Conservation (phyloP, 108 stramenopile species). For the Aurantiochytrium sp. region DNA sequence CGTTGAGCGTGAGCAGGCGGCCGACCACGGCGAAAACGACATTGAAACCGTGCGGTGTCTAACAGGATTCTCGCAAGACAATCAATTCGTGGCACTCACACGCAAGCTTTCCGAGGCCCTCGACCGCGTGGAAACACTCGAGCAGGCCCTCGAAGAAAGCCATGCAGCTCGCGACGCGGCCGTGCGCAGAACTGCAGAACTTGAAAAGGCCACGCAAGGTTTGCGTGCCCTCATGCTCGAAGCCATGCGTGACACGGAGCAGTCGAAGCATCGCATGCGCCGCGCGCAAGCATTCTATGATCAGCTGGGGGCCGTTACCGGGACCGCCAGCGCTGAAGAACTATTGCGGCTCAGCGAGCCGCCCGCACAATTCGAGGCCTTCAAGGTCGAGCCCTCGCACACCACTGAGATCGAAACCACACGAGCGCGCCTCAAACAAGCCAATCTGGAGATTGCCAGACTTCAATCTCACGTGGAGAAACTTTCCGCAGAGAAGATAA, state of each 20-base stretch:
- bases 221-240: background rate
- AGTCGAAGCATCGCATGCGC: background rate
- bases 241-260: background rate
- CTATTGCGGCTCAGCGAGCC: background rate
- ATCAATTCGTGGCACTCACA: background rate
- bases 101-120: background rate
- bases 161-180: background rate
- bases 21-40: background rate
- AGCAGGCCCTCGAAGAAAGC: background rate
- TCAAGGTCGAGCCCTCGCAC: conserved; percentile 5
- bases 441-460: background rate
- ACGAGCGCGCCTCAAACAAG: background rate
- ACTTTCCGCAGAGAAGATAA: background rate
- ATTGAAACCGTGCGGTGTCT: background rate
- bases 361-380: background rate
- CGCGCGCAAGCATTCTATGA: background rate
- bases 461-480: background rate
- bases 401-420: conserved; percentile 10
- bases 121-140: background rate
- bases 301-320: background rate
- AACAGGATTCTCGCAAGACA: background rate
- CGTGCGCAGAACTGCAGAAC: background rate
- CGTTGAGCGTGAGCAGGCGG: too few relatives aligned
- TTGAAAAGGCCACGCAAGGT: background rate
- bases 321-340: background rate